phyloP scores from a whole-genome alignment of 1,284 basidiomycete species.

The Ceratorhiza oryzae-sativae region DNA sequence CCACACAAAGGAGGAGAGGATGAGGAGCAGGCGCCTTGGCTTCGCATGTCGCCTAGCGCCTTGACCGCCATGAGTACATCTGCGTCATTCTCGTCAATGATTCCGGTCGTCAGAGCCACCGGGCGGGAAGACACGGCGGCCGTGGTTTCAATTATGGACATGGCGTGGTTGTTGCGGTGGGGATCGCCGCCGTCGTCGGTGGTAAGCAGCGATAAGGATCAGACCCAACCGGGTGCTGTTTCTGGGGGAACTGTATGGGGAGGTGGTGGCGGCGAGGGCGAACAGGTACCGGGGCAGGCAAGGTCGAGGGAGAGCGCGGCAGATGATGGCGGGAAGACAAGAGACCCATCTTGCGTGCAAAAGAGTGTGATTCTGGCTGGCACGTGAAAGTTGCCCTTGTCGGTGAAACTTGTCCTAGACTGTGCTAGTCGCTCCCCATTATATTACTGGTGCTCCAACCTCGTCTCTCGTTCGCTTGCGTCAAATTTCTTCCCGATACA shows the following conservation, averaged over 20 bases:
- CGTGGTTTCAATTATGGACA: conserved; percentile 13
- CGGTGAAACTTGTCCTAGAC: conserved; percentile 12
- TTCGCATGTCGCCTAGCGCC: conserved; percentile 74
- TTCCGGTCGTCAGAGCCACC: conserved; percentile 10
- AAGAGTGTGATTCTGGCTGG: conserved; percentile 36
- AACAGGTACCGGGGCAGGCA: conserved; percentile 34
- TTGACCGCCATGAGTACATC: conserved; percentile 70
- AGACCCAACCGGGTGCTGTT: not conserved
- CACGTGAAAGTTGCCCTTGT: conserved; percentile 26
- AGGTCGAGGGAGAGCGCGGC: conserved; percentile 9
- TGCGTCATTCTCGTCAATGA: conserved; percentile 54
- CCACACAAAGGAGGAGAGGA: conserved; percentile 3
- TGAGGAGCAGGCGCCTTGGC: conserved; percentile 43
- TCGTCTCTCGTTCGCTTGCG: not conserved
- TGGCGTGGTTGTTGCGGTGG: not conserved
- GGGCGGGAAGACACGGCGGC: not conserved
- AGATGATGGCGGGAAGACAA: conserved; percentile 30
- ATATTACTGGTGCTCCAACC: not conserved
- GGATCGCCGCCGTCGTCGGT: not conserved
- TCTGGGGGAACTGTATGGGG: not conserved
- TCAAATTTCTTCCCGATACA: not conserved
- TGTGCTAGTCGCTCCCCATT: not conserved
- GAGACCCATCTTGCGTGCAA: conserved; percentile 32
- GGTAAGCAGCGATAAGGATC: conserved; percentile 9
- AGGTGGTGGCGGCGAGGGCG: not conserved